Base-by-base conservation (phyloP, 495 filamentous ascomycete species). In the Talaromyces nanjingensis region DNA sequence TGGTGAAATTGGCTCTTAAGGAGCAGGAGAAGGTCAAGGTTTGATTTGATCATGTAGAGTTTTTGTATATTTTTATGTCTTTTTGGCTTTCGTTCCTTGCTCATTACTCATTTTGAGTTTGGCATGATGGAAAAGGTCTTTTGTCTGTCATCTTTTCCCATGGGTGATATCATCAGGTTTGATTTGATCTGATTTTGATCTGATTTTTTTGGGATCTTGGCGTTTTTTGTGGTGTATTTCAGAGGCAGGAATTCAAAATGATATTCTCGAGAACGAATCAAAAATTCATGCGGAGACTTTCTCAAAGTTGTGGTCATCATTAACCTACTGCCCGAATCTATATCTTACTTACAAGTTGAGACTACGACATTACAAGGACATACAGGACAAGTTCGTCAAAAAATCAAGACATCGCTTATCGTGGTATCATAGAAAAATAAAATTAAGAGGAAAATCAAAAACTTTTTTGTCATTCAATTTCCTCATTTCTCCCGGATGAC, bases 1-100 rank as follows among this genome's bases (percentile, higher is more conserved):
- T 91, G 65, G 81, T 85, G 65, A 90, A 90, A 80, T 74, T 88
- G 49, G 87, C 87, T 27, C 81, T 91, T 78, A 90, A 91, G 80
- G 87, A 91, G 77, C 75, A 70, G 63, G 77, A 78, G 64, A 75
- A 75, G 66, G 74, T 79, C 66, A 73, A 73, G 61, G 69, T 82
- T 66, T 84, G 76, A 77, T 59, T 24, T 33, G 5, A 14, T 33
- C 14, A 29, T 29, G 6, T 56, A 56, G 52, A 27, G 22, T 11
- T 4, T 56, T 56, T 29, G 29, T 56, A 56, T 56, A 56, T 56
- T 56, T 14, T 14, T 4, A 27, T 29, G 18, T 6, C 22, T 56
- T 56, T 16, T 56, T 27, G 53, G 22, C 20, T 16, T 29, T 29
- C 9, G 53, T 29, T 27, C 22, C 27, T 29, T 56, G 9, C 53